A percentile compares a stretch with the other conserved stretches of the same genome.
Evolutionary conservation across 257 asterid genomes (phyloP).

Genomic region (Fraxinus anomala): DNA sequence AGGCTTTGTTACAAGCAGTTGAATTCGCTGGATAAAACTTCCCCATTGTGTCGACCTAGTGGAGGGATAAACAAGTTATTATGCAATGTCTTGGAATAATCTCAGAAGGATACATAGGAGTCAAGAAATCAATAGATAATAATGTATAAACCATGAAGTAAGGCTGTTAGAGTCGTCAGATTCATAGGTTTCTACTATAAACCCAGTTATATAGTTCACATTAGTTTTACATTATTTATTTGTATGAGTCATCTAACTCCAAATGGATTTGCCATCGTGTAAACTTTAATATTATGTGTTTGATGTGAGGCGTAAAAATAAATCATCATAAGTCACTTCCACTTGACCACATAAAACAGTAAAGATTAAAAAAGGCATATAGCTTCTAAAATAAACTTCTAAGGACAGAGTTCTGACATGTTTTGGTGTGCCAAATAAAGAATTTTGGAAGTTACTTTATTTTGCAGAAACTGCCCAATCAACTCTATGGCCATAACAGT

Average conservation of each 20-base stretch:
- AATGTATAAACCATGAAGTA: not conserved
- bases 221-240: constrained; percentile 8
- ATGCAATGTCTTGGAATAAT: not conserved
- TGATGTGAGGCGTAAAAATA: constrained; percentile 5
- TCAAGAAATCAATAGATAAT: not conserved
- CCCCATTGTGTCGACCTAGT: constrained; percentile 69
- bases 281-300: not conserved
- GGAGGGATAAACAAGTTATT: constrained; percentile 12
- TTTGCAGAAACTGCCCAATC: constrained; percentile 66
- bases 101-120: not conserved
- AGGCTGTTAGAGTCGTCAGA: not conserved
- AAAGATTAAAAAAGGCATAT: not conserved
- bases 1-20: constrained; percentile 64
- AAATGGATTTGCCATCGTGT: not conserved
- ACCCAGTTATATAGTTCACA: not conserved
- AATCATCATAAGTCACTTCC: not conserved
- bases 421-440: constrained; percentile 86
- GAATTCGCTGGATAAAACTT: constrained; percentile 56
- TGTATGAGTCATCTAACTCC: constrained; percentile 14
- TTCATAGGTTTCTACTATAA: constrained; percentile 3
- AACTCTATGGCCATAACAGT: constrained; percentile 66
- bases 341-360: not conserved
- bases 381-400: constrained; percentile 14
- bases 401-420: constrained; percentile 74
- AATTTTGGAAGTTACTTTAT: constrained; percentile 78